phyloP scores from a whole-genome alignment of 352 stramenopile species.

The Phytophthora fragariae region DNA sequence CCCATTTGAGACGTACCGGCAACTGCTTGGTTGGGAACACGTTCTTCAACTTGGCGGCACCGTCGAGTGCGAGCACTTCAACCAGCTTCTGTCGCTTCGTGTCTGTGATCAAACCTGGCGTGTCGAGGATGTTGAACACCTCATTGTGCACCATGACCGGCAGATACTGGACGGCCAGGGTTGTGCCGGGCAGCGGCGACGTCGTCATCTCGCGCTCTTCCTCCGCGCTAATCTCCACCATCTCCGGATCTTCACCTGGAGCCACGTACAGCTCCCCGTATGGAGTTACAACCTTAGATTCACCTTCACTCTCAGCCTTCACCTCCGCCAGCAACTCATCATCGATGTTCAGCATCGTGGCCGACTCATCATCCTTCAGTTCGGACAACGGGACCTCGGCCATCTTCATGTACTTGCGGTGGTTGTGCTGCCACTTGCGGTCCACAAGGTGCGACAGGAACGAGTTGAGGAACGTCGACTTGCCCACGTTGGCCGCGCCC shows the following conservation, averaged over 20 bases:
- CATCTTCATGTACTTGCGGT: constrained; percentile 89
- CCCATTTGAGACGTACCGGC: constrained; percentile 43
- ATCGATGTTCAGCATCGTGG: constrained; percentile 70
- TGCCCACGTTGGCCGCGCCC: constrained; percentile 92
- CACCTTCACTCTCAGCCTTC: constrained; percentile 18
- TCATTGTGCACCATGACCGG: constrained; percentile 84
- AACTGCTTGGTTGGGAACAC: constrained; percentile 83
- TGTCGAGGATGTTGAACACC: constrained; percentile 86
- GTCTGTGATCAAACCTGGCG: constrained; percentile 81
- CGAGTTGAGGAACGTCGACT: constrained; percentile 94
- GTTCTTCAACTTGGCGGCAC: constrained; percentile 69
- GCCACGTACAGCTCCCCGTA: constrained; percentile 58
- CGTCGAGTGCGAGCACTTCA: constrained; percentile 78
- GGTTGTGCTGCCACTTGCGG: constrained; percentile 88
- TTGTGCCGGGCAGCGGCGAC: constrained; percentile 92
- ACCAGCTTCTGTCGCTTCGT: constrained; percentile 81
- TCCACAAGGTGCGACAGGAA: constrained; percentile 86
- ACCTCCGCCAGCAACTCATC: constrained; percentile 37
- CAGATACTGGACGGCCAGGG: constrained; percentile 84
- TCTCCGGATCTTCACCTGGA: constrained; percentile 66
- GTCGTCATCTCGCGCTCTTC: constrained; percentile 86
- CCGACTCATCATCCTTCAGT: constrained; percentile 51
- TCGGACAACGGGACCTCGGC: constrained; percentile 62
- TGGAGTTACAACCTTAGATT: constrained; percentile 31
- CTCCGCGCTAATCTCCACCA: constrained; percentile 72